A percentile compares a stretch with the other conserved stretches of the same genome.
Evolutionary conservation across 805 yeast genomes (phyloP).

Genomic region (Maudiozyma serrabonitensis): DNA sequence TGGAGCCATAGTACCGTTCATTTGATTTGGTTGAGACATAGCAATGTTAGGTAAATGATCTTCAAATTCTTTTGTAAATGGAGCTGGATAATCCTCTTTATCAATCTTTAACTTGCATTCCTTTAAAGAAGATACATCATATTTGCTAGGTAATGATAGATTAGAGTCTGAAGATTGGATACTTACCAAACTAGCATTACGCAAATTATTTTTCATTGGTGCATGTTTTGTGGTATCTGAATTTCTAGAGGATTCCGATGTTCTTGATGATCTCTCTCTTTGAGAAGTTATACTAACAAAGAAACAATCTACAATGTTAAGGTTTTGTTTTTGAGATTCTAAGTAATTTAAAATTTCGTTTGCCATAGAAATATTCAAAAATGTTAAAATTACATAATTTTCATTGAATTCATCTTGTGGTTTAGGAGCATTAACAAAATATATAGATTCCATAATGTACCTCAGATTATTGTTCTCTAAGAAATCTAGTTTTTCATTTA

Average conservation of each 20-base stretch:
- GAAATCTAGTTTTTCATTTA: slow-evolving; percentile 10
- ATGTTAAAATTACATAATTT: slow-evolving; percentile 19
- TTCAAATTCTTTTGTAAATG: slow-evolving; percentile 8
- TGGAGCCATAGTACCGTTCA: slow-evolving; percentile 7
- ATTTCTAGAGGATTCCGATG: not conserved
- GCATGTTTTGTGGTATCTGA: not conserved
- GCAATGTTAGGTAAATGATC: slow-evolving; percentile 13
- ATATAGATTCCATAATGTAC: slow-evolving; percentile 21
- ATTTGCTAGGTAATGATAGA: slow-evolving; percentile 6
- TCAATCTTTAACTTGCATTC: slow-evolving; percentile 8
- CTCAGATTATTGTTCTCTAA: slow-evolving; percentile 13
- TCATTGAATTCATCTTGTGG: slow-evolving; percentile 12
- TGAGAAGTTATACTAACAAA: slow-evolving; percentile 5
- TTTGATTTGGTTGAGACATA: slow-evolving; percentile 12
- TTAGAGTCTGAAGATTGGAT: slow-evolving; percentile 9
- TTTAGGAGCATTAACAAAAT: slow-evolving; percentile 11
- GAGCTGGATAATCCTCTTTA: slow-evolving; percentile 10
- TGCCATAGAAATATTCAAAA: slow-evolving; percentile 23
- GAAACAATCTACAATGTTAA: slow-evolving; percentile 8
- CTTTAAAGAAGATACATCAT: slow-evolving; percentile 8
- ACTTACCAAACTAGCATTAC: slow-evolving; percentile 4
- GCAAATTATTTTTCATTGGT: not conserved
- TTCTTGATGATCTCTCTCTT: not conserved
- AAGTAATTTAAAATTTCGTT: slow-evolving; percentile 18
- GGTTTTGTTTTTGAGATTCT: slow-evolving; percentile 4